These are phyloP conservation scores for Annulohypoxylon nitens DNA, from an alignment of 495 filamentous ascomycete genomes.

Conservation along the genomic window DNA sequence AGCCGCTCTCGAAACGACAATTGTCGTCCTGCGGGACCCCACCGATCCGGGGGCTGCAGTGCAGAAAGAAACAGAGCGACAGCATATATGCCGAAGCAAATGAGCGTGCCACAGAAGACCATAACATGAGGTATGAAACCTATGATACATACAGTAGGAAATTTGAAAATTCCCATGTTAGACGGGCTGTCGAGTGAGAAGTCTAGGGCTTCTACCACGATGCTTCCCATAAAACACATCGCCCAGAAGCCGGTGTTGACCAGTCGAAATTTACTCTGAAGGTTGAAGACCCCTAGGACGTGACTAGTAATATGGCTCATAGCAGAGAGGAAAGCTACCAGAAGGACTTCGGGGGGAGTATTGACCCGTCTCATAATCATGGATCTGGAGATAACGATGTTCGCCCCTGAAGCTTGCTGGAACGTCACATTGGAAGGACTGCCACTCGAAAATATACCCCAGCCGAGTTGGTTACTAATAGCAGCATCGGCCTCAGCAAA, in stretches of 20 bases:
- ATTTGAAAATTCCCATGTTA: conserved; percentile 71
- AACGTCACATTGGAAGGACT: conserved; percentile 53
- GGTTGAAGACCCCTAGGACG: conserved; percentile 79
- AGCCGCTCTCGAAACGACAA: conserved; percentile 64
- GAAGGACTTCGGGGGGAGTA: conserved; percentile 87
- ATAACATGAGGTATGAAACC: conserved; percentile 94
- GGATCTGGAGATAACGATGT: conserved; percentile 64
- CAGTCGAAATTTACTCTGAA: conserved; percentile 82
- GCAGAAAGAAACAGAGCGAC: conserved; percentile 82
- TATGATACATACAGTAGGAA: conserved; percentile 94
- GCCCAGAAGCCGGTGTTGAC: conserved; percentile 91
- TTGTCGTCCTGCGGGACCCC: conserved; percentile 41
- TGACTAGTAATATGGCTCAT: conserved; percentile 91
- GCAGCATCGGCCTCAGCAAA: conserved; percentile 96
- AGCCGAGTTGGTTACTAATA: conserved; percentile 78
- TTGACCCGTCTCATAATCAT: conserved; percentile 75
- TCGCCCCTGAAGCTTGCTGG: conserved; percentile 57
- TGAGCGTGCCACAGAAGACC: conserved; percentile 79
- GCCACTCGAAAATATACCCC: conserved; percentile 68
- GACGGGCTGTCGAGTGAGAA: conserved; percentile 67
- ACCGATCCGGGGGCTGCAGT: conserved; percentile 66
- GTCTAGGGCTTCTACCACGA: conserved; percentile 75
- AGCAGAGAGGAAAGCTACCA: conserved; percentile 87
- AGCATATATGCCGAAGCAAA: conserved; percentile 80
- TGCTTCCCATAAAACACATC: conserved; percentile 84